Evolutionary conservation across 108 stramenopile species (phyloP), one percentile per base, ranked within the genome.

Genomic region (Craspedostauros australis): DNA sequence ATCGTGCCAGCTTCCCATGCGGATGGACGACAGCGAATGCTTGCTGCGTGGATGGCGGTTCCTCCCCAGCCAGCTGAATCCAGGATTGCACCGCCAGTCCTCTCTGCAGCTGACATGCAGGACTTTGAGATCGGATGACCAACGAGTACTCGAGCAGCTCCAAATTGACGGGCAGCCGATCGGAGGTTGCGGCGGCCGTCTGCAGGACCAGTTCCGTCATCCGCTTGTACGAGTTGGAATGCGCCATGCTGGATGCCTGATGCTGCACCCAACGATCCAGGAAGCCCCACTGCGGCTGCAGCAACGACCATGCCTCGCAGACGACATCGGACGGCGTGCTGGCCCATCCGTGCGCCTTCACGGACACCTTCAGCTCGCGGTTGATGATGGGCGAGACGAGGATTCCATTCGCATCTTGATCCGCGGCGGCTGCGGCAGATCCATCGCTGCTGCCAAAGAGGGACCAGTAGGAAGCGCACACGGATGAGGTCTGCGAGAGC

Each of bases 71-170:
- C 7, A 15, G 21, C 34, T 46, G 48, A n/a, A 23, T 19, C 39
- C 45, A 57, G 11, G 46, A 41, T 46, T 72, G 56, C 36, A 63
- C 60, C 4, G 84, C 86, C 46, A 91, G 44, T 30, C 62, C 60
- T 15, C 90, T 73, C 54, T 87, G 84, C 71, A 91, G 50, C 62
- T 91, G 86, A 61, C 90, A 91, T 25, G 69, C 59, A 26, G 90
- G 90, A 50, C 66, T 67, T 23, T 78, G 50, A n/a, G 86, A 75
- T 14, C 90, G 71, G 49, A 87, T 51, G 8, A 77, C 39, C 50
- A 91, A 40, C 18, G 77, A 56, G 40, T 73, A 56, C 21, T 65
- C 43, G 8, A 91, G 62, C 47, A 74, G 44, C 3, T 66, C 55
- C 18, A 47, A 15, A 46, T 75, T 67, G 24, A n/a, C n/a, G n/a